Base-by-base conservation (phyloP, 208 protist species). In the Wallacemonas collosoma region DNA sequence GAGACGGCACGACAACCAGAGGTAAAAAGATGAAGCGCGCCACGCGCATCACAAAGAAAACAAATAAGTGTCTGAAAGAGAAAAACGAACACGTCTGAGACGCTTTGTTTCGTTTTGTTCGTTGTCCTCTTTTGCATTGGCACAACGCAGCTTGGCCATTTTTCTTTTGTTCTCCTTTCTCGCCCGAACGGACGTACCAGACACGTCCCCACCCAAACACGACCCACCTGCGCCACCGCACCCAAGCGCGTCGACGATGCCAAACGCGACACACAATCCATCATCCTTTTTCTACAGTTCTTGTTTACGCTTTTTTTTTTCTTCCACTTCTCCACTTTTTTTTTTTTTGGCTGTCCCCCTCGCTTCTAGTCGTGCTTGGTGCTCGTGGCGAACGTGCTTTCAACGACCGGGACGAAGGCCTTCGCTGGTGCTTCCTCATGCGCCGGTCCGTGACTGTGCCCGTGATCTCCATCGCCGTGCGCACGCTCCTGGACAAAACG, bases 401-500 rank as follows among this genome's bases (percentile, higher is more conserved):
- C 64, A 15, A 69, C 64, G 26, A 69, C 45, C 17, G 64, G 51
- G 12, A 69, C 15, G 3, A 44, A 4, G 6, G 50, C 60, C 8
- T 50, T 50, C 45, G 45, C 8, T 12, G 45, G 8, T 14, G 8
- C 12, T 50, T 50, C 45, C 45, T 50, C 45, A 6, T 50, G 45
- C 45, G 12, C 12, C 8, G 45, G 12, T 6, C 45, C 45, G 45
- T 50, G 45, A 12, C 45, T 50, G 45, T 50, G 45, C 45, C 45
- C 45, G 45, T 50, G 45, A 50, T 50, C 45, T 6, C 8, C 45
- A 50, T 50, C 45, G 45, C 45, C 40, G 7, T 4, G 17, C 36
- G 35, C 26, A 41, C 36, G 60, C 43, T 65, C 60, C 5, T 65
- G 40, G n/a, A 65, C 6, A 17, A 65, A 65, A 39, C 60, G 60